A percentile compares a stretch with the other conserved stretches of the same genome.
These are phyloP conservation scores for Boechera retrofracta DNA, from an alignment of 345 rosid species.

Conservation along the genomic window DNA sequence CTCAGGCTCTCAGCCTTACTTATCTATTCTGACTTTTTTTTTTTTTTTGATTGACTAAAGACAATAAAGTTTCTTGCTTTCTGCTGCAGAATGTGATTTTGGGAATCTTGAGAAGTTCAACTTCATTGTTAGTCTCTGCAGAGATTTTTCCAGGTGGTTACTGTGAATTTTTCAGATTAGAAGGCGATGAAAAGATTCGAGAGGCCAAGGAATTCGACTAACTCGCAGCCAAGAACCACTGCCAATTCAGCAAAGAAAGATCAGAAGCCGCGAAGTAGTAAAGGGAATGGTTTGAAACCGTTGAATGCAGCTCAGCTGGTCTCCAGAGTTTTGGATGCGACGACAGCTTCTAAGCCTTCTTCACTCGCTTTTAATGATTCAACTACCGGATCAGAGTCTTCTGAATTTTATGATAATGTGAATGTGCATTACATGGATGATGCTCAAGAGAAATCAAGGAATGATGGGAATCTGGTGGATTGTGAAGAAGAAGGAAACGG, in stretches of 20 bases:
- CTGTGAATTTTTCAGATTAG: neutral
- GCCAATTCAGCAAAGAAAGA: conserved; percentile 37
- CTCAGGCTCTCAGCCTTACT: neutral
- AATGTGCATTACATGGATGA: conserved; percentile 75
- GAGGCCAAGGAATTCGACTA: conserved; percentile 39
- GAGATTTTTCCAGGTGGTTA: conserved; percentile 11
- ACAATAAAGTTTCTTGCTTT: conserved; percentile 14
- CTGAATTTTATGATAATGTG: conserved; percentile 65
- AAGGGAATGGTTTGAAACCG: conserved; percentile 38
- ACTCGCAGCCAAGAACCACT: conserved; percentile 28
- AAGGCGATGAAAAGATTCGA: conserved; percentile 42
- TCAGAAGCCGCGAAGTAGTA: conserved; percentile 33
- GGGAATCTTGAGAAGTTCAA: neutral
- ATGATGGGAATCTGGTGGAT: conserved; percentile 32
- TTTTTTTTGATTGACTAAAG: neutral
- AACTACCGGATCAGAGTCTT: conserved; percentile 63
- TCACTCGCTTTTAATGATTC: conserved; percentile 50
- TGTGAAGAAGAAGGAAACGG: conserved; percentile 45
- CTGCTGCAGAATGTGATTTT: conserved; percentile 29
- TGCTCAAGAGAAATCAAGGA: conserved; percentile 50
- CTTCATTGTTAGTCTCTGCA: conserved; percentile 6
- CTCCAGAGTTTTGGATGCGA: conserved; percentile 45
- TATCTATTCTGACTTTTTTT: neutral
- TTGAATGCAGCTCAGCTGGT: conserved; percentile 48
- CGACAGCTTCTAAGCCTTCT: conserved; percentile 28